These are phyloP conservation scores for Peronospora farinosa DNA, from an alignment of 352 stramenopile species.

Conservation along the genomic window DNA sequence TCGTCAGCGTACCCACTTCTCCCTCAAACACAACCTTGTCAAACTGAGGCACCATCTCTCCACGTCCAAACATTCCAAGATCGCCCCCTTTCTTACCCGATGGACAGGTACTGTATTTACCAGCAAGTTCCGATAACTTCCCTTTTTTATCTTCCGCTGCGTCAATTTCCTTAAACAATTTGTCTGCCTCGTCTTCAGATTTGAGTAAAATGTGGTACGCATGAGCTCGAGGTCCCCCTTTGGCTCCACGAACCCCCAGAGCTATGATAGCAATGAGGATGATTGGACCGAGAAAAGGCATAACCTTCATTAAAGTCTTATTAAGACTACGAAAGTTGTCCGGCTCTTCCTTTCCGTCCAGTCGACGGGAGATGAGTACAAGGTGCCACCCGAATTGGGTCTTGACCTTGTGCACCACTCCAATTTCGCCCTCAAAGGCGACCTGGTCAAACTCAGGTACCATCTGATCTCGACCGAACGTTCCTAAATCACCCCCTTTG, in stretches of 20 bases:
- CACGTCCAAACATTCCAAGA: constrained; percentile 59
- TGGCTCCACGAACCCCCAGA: constrained; percentile 24
- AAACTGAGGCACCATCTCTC: constrained; percentile 73
- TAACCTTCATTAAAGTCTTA: constrained; percentile 32
- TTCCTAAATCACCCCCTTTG: constrained; percentile 59
- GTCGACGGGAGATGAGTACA: constrained; percentile 48
- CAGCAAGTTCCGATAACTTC: constrained; percentile 50
- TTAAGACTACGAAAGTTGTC: constrained; percentile 35
- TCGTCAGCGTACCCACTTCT: constrained; percentile 46
- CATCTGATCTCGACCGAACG: constrained; percentile 67
- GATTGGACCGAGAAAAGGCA: constrained; percentile 46
- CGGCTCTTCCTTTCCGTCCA: constrained; percentile 36
- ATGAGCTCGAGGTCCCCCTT: constrained; percentile 32
- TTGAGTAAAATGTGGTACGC: constrained; percentile 63
- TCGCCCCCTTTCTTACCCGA: constrained; percentile 57
- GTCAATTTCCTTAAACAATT: constrained; percentile 51
- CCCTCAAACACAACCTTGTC: constrained; percentile 61
- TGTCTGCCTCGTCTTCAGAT: constrained; percentile 44
- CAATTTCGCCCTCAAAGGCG: constrained; percentile 49
- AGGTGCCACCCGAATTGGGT: constrained; percentile 75
- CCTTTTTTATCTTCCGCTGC: constrained; percentile 43
- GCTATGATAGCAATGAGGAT: constrained; percentile 54
- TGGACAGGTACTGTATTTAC: constrained; percentile 46
- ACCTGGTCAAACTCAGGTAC: constrained; percentile 70
- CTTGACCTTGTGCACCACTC: constrained; percentile 61